Percentiles rank a stretch among this genome's conserved stretches.
Evolutionary conservation across 169 alveolate species (phyloP).

Genomic region (Perkinsus olseni): DNA sequence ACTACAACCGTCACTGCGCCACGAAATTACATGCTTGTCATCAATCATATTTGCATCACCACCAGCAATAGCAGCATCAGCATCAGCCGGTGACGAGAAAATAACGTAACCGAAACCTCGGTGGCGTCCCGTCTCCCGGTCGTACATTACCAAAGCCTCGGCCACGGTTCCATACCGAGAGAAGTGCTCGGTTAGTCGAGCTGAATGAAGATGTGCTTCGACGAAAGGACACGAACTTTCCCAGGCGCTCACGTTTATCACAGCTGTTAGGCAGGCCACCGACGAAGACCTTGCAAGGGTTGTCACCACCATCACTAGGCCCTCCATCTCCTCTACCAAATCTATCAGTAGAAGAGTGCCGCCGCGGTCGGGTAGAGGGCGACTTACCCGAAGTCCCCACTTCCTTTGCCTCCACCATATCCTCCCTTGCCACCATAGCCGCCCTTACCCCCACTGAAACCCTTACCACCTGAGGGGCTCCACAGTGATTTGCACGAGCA

Average conservation of each 20-base stretch:
- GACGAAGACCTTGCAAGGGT: slow-evolving; percentile 50
- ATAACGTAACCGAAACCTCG: slow-evolving; percentile 54
- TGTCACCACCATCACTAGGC: background rate
- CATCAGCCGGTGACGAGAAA: slow-evolving; percentile 40
- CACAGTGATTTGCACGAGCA: background rate
- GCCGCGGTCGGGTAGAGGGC: no score
- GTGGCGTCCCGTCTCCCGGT: slow-evolving; percentile 45
- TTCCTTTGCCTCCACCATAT: background rate
- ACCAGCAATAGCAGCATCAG: slow-evolving; percentile 32
- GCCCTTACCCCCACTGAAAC: background rate
- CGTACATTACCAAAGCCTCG: slow-evolving; percentile 49
- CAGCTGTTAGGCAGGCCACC: slow-evolving; percentile 70
- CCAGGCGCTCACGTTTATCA: slow-evolving; percentile 36
- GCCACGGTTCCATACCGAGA: slow-evolving; percentile 39
- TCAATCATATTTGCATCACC: background rate
- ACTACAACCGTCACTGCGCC: background rate
- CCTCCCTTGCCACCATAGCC: no score
- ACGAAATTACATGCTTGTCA: background rate
- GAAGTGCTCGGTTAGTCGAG: slow-evolving; percentile 44
- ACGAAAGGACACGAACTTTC: background rate
- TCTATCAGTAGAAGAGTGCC: no score
- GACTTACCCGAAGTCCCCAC: background rate
- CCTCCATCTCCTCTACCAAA: background rate
- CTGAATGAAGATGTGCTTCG: background rate
- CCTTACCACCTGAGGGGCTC: background rate